Evolutionary conservation across 495 filamentous ascomycete genomes (phyloP).

Genomic region (Neurospora sublineolata): DNA sequence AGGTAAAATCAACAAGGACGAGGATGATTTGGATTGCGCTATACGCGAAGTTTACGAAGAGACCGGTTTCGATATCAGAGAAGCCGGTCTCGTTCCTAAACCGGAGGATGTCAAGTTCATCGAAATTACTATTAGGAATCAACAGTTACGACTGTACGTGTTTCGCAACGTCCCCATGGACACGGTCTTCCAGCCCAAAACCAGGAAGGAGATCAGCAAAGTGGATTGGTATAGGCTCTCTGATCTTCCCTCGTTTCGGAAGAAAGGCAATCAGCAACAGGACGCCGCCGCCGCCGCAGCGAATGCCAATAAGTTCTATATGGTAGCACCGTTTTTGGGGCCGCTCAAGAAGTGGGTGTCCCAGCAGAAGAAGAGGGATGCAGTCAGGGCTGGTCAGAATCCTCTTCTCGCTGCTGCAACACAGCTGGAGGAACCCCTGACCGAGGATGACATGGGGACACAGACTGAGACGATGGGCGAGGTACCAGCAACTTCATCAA

Average conservation of each 20-base stretch:
- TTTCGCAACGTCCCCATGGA: constrained; percentile 79
- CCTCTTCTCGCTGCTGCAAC: constrained; percentile 18
- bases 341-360: constrained; percentile 84
- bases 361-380: constrained; percentile 62
- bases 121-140: constrained; percentile 78
- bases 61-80: constrained; percentile 74
- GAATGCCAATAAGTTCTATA: constrained; percentile 84
- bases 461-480: constrained; percentile 15
- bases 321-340: constrained; percentile 87
- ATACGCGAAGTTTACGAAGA: constrained; percentile 92
- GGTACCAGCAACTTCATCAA: constrained; percentile 12
- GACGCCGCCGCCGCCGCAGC: constrained; percentile 38
- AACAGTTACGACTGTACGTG: constrained; percentile 83
- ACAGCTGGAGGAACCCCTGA: constrained; percentile 25
- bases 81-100: constrained; percentile 59
- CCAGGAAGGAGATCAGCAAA: constrained; percentile 92
- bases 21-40: constrained; percentile 84
- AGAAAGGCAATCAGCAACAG: constrained; percentile 35
- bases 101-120: constrained; percentile 63
- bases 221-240: constrained; percentile 86
- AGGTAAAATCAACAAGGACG: constrained; percentile 95
- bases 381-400: constrained; percentile 21
- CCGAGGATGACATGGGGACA: constrained; percentile 29
- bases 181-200: constrained; percentile 75
- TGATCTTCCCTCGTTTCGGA: constrained; percentile 72